These are phyloP conservation scores for Gamsiella multidivaricata DNA, from an alignment of 192 early-diverging fungal genomes.

Conservation along the genomic window DNA sequence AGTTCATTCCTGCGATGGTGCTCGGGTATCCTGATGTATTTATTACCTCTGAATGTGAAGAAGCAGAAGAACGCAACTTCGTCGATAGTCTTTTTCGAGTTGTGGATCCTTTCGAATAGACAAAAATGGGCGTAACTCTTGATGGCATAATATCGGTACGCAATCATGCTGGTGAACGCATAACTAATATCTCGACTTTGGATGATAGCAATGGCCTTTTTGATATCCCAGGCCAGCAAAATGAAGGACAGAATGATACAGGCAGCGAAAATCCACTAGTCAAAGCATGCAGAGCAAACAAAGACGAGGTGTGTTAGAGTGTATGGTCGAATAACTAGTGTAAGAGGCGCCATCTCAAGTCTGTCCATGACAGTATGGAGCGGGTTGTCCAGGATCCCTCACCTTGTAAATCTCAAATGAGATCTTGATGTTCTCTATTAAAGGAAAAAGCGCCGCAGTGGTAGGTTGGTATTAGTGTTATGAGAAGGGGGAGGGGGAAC, in stretches of 20 bases:
- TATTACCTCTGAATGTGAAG: constrained; percentile 80
- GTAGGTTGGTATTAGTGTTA: background rate
- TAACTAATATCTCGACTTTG: constrained; percentile 78
- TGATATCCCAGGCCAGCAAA: constrained; percentile 76
- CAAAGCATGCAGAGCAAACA: background rate
- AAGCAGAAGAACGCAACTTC: constrained; percentile 84
- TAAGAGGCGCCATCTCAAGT: no score
- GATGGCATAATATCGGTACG: constrained; percentile 81
- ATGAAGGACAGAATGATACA: constrained; percentile 80
- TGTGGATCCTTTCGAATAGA: constrained; percentile 78
- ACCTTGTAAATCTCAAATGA: constrained; percentile 46
- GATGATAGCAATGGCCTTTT: constrained; percentile 74
- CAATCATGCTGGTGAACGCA: constrained; percentile 77
- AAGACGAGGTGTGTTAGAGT: background rate
- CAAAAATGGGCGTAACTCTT: constrained; percentile 86
- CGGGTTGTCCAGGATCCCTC: background rate
- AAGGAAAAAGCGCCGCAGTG: background rate
- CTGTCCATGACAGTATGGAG: no score
- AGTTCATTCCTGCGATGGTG: no score
- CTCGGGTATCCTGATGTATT: no score
- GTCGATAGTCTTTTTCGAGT: constrained; percentile 70
- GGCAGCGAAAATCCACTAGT: constrained; percentile 64
- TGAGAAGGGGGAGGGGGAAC: background rate
- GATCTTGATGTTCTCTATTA: constrained; percentile 10
- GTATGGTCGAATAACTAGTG: no score